These are phyloP conservation scores for Aspergillus carlsbadensis DNA, from an alignment of 495 filamentous ascomycete species.

Conservation along the genomic window DNA sequence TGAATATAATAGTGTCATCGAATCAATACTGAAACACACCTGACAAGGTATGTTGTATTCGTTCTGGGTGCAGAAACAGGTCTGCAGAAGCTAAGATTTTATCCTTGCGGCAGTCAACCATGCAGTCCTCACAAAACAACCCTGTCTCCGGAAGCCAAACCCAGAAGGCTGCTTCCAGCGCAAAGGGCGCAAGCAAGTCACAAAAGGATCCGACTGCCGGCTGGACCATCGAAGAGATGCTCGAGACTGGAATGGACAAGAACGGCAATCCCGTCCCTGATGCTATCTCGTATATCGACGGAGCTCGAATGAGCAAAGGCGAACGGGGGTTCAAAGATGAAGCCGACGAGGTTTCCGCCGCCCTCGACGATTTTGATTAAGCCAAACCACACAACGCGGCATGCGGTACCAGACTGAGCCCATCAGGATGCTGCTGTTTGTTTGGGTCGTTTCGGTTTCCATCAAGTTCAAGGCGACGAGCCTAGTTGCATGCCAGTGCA, in stretches of 20 bases:
- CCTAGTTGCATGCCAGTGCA: not conserved
- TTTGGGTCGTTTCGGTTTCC: too few relatives aligned
- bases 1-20: not conserved
- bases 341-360: constrained; percentile 29
- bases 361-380: constrained; percentile 38
- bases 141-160: not conserved
- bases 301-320: constrained; percentile 16
- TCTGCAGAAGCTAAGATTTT: not conserved
- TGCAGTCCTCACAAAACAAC: constrained; percentile 16
- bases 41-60: not conserved
- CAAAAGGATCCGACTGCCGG: constrained; percentile 11
- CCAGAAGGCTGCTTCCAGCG: not conserved
- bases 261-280: constrained; percentile 39
- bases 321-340: constrained; percentile 10
- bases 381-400: not conserved
- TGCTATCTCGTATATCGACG: constrained; percentile 24
- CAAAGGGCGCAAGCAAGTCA: not conserved
- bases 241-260: constrained; percentile 28
- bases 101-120: not conserved
- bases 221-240: constrained; percentile 29
- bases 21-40: not conserved
- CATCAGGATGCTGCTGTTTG: too few relatives aligned
- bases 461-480: too few relatives aligned
- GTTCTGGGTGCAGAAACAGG: not conserved
- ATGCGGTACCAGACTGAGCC: not conserved